Percentiles rank a stretch among this genome's conserved stretches.
Conservation (phyloP, 768 basidiomycete species). For the Paxillus rubicundulus region DNA sequence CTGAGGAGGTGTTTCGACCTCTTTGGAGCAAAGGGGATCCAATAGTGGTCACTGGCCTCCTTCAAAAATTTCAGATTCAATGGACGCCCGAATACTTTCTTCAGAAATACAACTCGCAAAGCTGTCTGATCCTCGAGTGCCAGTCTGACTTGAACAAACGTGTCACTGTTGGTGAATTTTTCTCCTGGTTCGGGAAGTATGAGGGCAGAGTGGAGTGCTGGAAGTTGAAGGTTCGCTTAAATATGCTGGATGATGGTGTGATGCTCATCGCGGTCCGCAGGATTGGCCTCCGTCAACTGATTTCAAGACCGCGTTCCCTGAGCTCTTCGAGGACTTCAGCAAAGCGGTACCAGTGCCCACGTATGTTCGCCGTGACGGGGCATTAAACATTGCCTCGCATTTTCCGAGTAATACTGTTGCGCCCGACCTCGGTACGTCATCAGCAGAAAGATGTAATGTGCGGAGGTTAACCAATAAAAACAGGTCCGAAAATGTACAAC, state of each 20-base stretch:
- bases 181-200: conserved; percentile 70
- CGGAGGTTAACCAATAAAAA: conserved; percentile 14
- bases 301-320: conserved; percentile 80
- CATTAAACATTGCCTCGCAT: conserved; percentile 84
- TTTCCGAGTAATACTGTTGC: conserved; percentile 76
- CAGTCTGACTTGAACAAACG: conserved; percentile 64
- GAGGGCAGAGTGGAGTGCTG: conserved; percentile 53
- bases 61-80: conserved; percentile 56
- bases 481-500: conserved; percentile 95
- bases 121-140: conserved; percentile 77
- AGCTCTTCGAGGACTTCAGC: conserved; percentile 83
- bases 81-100: conserved; percentile 89
- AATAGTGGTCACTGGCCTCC: conserved; percentile 69
- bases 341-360: conserved; percentile 82
- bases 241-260: neutral
- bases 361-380: conserved; percentile 89
- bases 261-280: conserved; percentile 35
- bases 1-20: conserved; percentile 56
- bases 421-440: conserved; percentile 69
- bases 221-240: conserved; percentile 68
- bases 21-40: conserved; percentile 78
- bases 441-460: neutral
- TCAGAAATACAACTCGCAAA: conserved; percentile 58
- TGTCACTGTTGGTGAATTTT: conserved; percentile 76
- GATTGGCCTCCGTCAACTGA: conserved; percentile 93